Percentiles rank a stretch among this genome's conserved stretches.
Evolutionary conservation across 1,139 yeast genomes (phyloP).

Genomic region (Zhuliangozyma blackwelliae): DNA sequence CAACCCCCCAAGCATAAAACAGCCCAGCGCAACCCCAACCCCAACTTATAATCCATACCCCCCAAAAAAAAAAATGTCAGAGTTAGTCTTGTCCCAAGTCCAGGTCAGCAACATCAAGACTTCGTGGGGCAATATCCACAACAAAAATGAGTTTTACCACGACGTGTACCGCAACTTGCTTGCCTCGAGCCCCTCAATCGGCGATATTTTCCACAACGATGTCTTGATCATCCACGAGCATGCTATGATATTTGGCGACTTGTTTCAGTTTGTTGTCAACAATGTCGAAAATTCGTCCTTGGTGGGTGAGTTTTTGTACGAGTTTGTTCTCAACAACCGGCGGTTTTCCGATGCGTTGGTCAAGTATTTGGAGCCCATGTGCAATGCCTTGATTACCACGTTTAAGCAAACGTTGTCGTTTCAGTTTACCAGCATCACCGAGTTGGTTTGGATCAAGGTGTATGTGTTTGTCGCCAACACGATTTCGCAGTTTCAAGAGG

Average conservation of each 20-base stretch:
- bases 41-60: too few species aligned
- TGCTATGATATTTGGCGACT: constrained; percentile 32
- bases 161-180: constrained; percentile 34
- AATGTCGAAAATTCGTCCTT: constrained; percentile 27
- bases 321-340: constrained; percentile 32
- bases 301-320: constrained; percentile 32
- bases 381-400: constrained; percentile 36
- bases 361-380: constrained; percentile 42
- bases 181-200: constrained; percentile 25
- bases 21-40: too few species aligned
- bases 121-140: constrained; percentile 31
- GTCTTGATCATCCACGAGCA: constrained; percentile 24
- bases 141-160: constrained; percentile 25
- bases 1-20: too few species aligned
- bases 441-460: constrained; percentile 38
- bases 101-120: constrained; percentile 17
- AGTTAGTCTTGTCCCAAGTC: constrained; percentile 9
- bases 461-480: constrained; percentile 39
- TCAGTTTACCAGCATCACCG: constrained; percentile 29
- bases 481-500: constrained; percentile 21
- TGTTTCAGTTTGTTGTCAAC: constrained; percentile 29
- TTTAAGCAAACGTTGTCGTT: constrained; percentile 37
- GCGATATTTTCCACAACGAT: constrained; percentile 21
- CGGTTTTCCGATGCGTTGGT: constrained; percentile 22
- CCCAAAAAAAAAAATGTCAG: constrained; percentile 8